Evolutionary conservation across 108 stramenopile species (phyloP), one percentile per base, ranked within the genome.

Genomic region (Craspedostauros australis): DNA sequence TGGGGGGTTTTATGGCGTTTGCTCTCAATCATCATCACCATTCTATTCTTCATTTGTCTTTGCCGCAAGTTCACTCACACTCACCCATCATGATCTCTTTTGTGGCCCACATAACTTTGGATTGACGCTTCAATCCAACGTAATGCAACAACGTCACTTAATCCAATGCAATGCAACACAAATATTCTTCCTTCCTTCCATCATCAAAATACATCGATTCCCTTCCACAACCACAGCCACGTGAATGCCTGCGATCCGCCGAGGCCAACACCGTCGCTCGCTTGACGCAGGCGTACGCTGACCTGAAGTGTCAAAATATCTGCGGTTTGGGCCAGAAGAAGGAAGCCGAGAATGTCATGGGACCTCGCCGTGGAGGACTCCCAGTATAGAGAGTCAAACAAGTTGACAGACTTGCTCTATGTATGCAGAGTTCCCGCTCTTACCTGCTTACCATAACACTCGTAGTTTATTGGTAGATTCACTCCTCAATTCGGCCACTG

Each of bases 231-330:
- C n/a, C 8, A 4, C 16, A 90, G 77, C 96, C 96, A 27, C 93
- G 96, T 49, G 90, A 92, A 76, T 79, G 70, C 54, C 40, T 97
- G 69, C 88, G 96, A 50, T 80, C 87, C 16, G 94, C 87, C n/a
- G 96, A 96, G 71, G 74, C 73, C 41, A 79, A 68, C 64, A 95
- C 93, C 32, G 87, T 93, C 22, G 73, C 69, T 1, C 88, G 96
- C 34, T 71, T 96, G 26, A 69, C 72, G 23, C 46, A 87, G 62
- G 78, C 81, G 48, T 93, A 83, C 46, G 69, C 73, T 11, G 94
- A 96, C 65, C 73, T 96, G 49, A 93, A 91, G 49, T 93, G 93
- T 74, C 68, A 81, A 43, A 87, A 85, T 56, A 76, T 91, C 50
- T 72, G 81, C 33, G 86, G 86, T 47, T 80, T 88, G 51, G 77